Percentiles rank a stretch among this genome's conserved stretches.
phyloP scores from a whole-genome alignment of 495 filamentous ascomycete species.

The Penicillium robsamsonii region DNA sequence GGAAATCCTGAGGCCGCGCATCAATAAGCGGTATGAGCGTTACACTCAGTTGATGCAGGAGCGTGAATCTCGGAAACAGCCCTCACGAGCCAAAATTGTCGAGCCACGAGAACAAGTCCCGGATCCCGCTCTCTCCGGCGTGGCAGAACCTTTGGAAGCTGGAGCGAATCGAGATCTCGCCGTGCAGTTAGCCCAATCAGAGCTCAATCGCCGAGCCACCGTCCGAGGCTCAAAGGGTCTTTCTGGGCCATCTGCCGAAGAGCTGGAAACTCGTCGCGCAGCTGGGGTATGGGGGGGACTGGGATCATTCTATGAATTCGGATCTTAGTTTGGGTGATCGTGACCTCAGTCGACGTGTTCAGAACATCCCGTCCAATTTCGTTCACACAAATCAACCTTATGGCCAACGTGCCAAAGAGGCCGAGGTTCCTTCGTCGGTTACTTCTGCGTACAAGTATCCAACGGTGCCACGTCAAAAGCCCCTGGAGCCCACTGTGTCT shows the following conservation, averaged over 20 bases:
- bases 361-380: constrained; percentile 40
- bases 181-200: constrained; percentile 70
- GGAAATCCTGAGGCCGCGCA: constrained; percentile 63
- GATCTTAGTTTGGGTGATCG: constrained; percentile 27
- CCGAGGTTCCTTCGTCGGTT: constrained; percentile 15
- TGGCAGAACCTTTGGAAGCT: constrained; percentile 60
- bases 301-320: constrained; percentile 44
- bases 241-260: constrained; percentile 52
- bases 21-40: constrained; percentile 62
- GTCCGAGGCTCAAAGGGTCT: constrained; percentile 54
- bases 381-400: constrained; percentile 24
- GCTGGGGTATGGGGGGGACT: constrained; percentile 66
- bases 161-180: constrained; percentile 72
- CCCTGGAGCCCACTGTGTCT: constrained; percentile 24
- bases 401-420: constrained; percentile 10
- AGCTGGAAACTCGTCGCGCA: constrained; percentile 54
- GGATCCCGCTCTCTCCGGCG: constrained; percentile 41
- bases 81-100: constrained; percentile 16
- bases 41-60: constrained; percentile 55
- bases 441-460: constrained; percentile 51
- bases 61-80: constrained; percentile 38
- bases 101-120: constrained; percentile 21
- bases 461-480: constrained; percentile 48
- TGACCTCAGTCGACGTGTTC: constrained; percentile 49
- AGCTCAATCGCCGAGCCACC: constrained; percentile 67